Conservation (phyloP, 345 rosid genomes). For the Salix caprea region DNA sequence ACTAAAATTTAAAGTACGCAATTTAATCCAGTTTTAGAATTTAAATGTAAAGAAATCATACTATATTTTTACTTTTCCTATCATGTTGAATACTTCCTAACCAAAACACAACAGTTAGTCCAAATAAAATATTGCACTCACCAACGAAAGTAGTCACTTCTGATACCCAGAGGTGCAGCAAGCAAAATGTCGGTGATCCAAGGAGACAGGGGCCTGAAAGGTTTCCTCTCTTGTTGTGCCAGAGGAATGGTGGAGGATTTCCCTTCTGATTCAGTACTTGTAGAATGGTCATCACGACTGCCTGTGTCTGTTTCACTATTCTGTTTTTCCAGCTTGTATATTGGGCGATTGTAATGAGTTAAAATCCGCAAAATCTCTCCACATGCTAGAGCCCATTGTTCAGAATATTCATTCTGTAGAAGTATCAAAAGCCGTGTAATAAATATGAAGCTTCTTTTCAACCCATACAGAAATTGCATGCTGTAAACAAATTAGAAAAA, state of each 20-base stretch:
- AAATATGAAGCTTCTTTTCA: not conserved
- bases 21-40: not conserved
- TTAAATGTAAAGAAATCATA: not conserved
- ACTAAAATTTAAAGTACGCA: not conserved
- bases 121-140: conserved; percentile 34
- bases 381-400: conserved; percentile 98
- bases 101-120: not conserved
- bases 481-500: conserved; percentile 4
- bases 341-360: conserved; percentile 98
- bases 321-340: conserved; percentile 64
- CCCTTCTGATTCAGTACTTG: conserved; percentile 40
- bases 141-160: conserved; percentile 98
- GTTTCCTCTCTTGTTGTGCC: conserved; percentile 69
- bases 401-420: conserved; percentile 83
- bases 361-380: conserved; percentile 91
- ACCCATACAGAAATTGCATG: not conserved
- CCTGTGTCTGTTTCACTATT: conserved; percentile 53
- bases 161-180: conserved; percentile 87
- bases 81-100: not conserved
- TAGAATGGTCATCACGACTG: conserved; percentile 38
- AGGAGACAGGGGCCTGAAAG: conserved; percentile 89
- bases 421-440: not conserved
- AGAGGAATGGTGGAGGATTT: conserved; percentile 39
- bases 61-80: not conserved
- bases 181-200: conserved; percentile 93